phyloP scores from a whole-genome alignment of 176 grass and related monocot genomes.

The Zea luxurians region DNA sequence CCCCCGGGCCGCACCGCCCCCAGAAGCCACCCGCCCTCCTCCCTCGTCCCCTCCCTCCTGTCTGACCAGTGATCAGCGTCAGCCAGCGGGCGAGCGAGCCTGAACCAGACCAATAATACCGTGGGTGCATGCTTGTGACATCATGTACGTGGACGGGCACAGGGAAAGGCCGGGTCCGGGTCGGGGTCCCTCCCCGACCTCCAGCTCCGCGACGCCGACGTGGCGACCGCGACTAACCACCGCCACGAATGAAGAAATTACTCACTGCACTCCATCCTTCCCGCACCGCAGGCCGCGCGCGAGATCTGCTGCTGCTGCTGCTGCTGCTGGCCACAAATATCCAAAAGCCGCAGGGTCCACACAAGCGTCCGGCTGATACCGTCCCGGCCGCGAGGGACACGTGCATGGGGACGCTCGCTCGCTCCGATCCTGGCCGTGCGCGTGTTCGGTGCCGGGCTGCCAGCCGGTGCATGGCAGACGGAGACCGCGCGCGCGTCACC shows the following conservation, averaged over 20 bases:
- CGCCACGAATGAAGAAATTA: neutral
- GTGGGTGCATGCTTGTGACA: neutral
- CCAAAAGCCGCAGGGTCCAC: neutral
- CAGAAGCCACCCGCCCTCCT: conserved; percentile 2
- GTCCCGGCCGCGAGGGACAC: neutral
- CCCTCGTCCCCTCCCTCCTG: neutral
- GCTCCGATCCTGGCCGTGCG: neutral
- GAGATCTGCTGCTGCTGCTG: too few species aligned
- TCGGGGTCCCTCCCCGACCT: neutral
- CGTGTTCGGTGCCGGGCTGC: neutral
- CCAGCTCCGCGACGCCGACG: conserved; percentile 13
- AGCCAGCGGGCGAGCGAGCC: neutral
- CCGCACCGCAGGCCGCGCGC: too few species aligned
- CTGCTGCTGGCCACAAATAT: neutral
- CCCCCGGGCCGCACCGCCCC: conserved; percentile 22
- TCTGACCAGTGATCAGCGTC: neutral
- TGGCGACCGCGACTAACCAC: conserved; percentile 3
- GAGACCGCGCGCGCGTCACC: too few species aligned
- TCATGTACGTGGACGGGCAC: neutral
- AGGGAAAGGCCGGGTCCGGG: neutral
- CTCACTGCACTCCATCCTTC: too few species aligned
- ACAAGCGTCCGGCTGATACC: neutral
- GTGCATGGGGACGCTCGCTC: neutral
- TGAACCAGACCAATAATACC: neutral
- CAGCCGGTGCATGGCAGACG: neutral